A percentile compares a stretch with the other conserved stretches of the same genome.
These are phyloP conservation scores for Exophiala dermatitidis DNA, from an alignment of 2,329 filamentous ascomycete genomes.

Conservation along the genomic window DNA sequence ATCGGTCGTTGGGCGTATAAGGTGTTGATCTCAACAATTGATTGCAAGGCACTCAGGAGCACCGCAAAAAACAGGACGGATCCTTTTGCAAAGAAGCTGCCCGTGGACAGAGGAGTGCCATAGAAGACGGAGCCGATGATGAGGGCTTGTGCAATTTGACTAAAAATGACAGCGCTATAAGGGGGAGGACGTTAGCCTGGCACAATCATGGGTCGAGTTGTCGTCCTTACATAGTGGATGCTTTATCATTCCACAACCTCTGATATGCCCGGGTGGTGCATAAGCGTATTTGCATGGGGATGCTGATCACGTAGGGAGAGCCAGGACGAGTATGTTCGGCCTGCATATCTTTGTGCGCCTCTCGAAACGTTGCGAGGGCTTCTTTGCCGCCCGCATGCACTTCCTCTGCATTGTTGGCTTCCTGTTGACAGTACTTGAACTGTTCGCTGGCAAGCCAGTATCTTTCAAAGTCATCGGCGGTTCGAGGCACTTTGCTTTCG, in stretches of 20 bases:
- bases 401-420: conserved; percentile 42
- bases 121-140: conserved; percentile 63
- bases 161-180: conserved; percentile 49
- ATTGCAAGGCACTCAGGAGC: conserved; percentile 54
- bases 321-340: conserved; percentile 47
- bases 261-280: conserved; percentile 56
- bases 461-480: conserved; percentile 55
- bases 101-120: conserved; percentile 50
- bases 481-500: conserved; percentile 41
- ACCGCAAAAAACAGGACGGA: conserved; percentile 59
- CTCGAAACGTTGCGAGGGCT: conserved; percentile 45
- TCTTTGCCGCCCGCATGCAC: conserved; percentile 55
- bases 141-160: conserved; percentile 53
- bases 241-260: conserved; percentile 58
- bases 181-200: background rate
- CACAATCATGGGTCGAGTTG: conserved; percentile 35
- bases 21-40: conserved; percentile 62
- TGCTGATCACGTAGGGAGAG: conserved; percentile 52
- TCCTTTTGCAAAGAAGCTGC: conserved; percentile 56
- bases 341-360: conserved; percentile 43
- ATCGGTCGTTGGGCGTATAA: conserved; percentile 56
- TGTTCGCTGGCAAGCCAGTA: conserved; percentile 50
- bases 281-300: conserved; percentile 49
- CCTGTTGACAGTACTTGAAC: conserved; percentile 50
- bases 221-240: conserved; percentile 47